Evolutionary conservation across 345 rosid species (phyloP), one percentile per base, ranked within the genome.

Genomic region (Hibiscus tridactylites): DNA sequence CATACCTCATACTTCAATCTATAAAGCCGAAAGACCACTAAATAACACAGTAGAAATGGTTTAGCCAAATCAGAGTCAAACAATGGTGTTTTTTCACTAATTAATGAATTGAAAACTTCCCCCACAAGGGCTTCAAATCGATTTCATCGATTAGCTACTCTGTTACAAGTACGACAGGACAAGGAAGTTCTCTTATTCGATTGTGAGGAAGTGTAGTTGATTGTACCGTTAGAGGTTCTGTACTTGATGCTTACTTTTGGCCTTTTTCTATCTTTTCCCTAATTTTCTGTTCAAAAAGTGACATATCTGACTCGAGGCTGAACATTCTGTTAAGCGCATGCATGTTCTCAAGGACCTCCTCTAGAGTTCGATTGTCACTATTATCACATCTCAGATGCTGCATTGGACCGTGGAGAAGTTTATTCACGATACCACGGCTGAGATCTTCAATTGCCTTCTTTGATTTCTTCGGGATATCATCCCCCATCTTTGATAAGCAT

Each of bases 371-470:
- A 77, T 89, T 85, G 31, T 86, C 95, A 57, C 86, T 85, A 3
- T 89, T 97, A 58, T 95, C 97, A 35, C 99, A 95, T 81, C 99
- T 92, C 77, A 95, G 84, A 81, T 92, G 99, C 77, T 92, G 93
- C 99, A 92, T 92, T 54, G 99, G 99, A 74, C 99, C 97, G 19
- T 92, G 97, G 63, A 95, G 91, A 77, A 95, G 91, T 86, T 89
- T 92, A 83, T 95, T 95, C 65, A 95, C 91, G 15, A 95, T 92
- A 15, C 97, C 97, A 1, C 97, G 83, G 81, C 97, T 92, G 59
- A 92, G 89, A 76, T 95, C 97, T 71, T 92, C 97, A 24, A 92
- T 91, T 0, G 93, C 97, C 79, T 84, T 86, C 79, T 76, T 90
- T 33, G 93, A 85, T 78, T 92, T 92, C 89, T 92, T 88, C n/a